Evolutionary conservation across 225 moss, liverwort and hornwort genomes (phyloP).

Genomic region (Bryoerythrophyllum caledonicum): DNA sequence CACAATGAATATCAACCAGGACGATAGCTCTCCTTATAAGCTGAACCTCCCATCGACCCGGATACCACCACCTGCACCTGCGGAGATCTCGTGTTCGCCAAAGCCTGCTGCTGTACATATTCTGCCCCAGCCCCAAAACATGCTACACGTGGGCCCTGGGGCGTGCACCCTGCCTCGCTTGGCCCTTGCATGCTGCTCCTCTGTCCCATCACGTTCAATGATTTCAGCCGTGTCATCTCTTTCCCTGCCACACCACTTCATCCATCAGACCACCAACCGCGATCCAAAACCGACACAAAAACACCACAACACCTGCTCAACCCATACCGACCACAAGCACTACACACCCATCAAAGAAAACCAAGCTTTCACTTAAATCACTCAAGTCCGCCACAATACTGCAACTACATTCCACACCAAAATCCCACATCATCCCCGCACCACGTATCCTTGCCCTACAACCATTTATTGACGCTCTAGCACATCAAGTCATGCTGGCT

Average conservation of each 20-base stretch:
- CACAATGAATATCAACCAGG: conserved; percentile 14
- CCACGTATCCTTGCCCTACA: not conserved
- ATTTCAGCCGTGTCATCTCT: conserved; percentile 55
- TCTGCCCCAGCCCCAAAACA: conserved; percentile 33
- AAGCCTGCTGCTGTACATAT: conserved; percentile 23
- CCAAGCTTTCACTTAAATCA: not conserved
- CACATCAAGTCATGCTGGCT: not conserved
- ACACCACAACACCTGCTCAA: not conserved
- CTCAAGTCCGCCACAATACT: not conserved
- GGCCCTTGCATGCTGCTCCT: conserved; percentile 16
- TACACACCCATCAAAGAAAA: not conserved
- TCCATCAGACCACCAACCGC: not conserved
- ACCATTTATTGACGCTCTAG: not conserved
- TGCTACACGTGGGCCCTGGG: conserved; percentile 39
- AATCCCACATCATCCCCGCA: not conserved
- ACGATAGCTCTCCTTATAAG: conserved; percentile 5
- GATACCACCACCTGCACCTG: conserved; percentile 42
- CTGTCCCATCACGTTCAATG: conserved; percentile 64
- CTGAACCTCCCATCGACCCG: conserved; percentile 22
- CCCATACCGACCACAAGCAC: not conserved
- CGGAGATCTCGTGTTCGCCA: conserved; percentile 22
- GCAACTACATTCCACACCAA: not conserved
- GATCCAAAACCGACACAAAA: not conserved
- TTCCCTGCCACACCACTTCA: conserved; percentile 32
- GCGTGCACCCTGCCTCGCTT: conserved; percentile 39